A percentile compares a stretch with the other conserved stretches of the same genome.
phyloP scores from a whole-genome alignment of 179 eudicot genomes.

The Amaranthus tricolor region DNA sequence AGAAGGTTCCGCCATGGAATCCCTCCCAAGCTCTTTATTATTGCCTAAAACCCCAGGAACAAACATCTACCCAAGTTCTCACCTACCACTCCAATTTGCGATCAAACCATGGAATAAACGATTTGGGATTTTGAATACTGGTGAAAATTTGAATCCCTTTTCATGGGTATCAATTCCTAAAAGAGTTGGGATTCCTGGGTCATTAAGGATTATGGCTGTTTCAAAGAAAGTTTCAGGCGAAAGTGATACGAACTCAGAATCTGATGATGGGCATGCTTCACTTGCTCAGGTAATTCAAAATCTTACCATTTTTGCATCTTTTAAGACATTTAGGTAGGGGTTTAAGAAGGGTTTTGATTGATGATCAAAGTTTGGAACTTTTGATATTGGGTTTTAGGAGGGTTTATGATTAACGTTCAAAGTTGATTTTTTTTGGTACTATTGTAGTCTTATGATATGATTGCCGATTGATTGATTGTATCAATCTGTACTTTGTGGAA shows the following conservation, averaged over 20 bases:
- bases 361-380: too few relatives aligned
- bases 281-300: slow-evolving; percentile 37
- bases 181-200: slow-evolving; percentile 31
- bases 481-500: not conserved
- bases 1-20: slow-evolving; percentile 41
- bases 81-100: slow-evolving; percentile 14
- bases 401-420: not conserved
- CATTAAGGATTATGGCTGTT: slow-evolving; percentile 39
- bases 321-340: not conserved
- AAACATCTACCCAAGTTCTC: slow-evolving; percentile 20
- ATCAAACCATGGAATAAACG: slow-evolving; percentile 30
- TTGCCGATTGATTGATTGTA: not conserved
- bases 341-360: not conserved
- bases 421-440: not conserved
- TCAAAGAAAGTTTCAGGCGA: slow-evolving; percentile 42
- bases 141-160: slow-evolving; percentile 27
- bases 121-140: slow-evolving; percentile 37
- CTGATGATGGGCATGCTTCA: slow-evolving; percentile 8
- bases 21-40: slow-evolving; percentile 48
- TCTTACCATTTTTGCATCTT: not conserved
- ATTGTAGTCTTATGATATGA: not conserved
- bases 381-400: too few relatives aligned
- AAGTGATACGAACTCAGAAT: slow-evolving; percentile 29
- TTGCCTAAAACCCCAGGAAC: slow-evolving; percentile 35
- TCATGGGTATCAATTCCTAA: slow-evolving; percentile 14